These are phyloP conservation scores for Allomyces macrogynus DNA, from an alignment of 192 early-diverging fungal species.

Conservation along the genomic window DNA sequence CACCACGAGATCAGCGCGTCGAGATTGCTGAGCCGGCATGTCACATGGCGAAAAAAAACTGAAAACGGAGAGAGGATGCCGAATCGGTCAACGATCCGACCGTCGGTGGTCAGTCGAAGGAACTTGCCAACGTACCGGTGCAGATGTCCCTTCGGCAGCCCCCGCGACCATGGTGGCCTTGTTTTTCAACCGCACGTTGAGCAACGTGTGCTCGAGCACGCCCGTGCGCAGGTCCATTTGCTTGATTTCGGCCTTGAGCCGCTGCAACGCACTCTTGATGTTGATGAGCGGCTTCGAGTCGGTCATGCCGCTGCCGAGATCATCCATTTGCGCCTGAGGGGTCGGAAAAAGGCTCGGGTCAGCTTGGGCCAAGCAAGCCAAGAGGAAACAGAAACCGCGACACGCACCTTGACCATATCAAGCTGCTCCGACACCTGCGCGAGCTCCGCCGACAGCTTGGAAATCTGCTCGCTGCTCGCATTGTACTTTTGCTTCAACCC, in stretches of 20 bases:
- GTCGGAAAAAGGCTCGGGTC: no score
- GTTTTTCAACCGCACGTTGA: conserved; percentile 21
- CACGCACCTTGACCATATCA: conserved; percentile 28
- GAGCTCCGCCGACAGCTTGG: conserved; percentile 17
- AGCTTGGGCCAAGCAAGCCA: no score
- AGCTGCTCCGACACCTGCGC: conserved; percentile 27
- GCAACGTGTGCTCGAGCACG: conserved; percentile 31
- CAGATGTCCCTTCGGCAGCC: not conserved
- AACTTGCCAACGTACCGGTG: no score
- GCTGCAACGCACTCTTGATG: conserved; percentile 28
- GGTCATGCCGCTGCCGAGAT: conserved; percentile 39
- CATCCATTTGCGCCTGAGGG: conserved; percentile 28
- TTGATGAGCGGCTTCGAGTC: conserved; percentile 35
- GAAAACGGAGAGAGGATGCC: no score
- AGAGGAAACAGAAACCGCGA: no score
- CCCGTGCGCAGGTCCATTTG: conserved; percentile 38
- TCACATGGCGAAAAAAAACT: no score
- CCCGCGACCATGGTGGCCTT: not conserved
- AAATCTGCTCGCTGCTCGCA: conserved; percentile 5
- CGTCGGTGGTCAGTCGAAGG: no score
- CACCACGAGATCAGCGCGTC: no score
- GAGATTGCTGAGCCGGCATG: no score
- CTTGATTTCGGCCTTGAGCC: conserved; percentile 32
- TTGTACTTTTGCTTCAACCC: conserved; percentile 33
- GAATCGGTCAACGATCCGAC: no score